Conservation (phyloP, 2,329 filamentous ascomycete genomes). For the Colletotrichum navitas region DNA sequence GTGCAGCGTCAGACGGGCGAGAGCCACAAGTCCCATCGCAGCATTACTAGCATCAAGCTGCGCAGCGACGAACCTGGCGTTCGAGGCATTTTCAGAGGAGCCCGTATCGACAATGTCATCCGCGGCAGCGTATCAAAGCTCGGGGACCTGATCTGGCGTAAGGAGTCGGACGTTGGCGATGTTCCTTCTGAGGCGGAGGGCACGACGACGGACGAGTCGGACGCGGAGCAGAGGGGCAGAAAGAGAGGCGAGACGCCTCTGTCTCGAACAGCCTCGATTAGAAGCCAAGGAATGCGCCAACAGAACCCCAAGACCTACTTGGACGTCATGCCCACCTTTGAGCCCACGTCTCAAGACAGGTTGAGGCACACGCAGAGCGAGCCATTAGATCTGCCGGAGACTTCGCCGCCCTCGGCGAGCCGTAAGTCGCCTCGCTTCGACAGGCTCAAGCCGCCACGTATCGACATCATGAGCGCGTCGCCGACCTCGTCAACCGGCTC, state of each 20-base stretch:
- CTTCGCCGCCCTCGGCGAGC: conserved; percentile 48
- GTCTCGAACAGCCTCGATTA: conserved; percentile 40
- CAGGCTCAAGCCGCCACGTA: conserved; percentile 61
- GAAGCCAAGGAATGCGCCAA: conserved; percentile 47
- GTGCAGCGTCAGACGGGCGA: conserved; percentile 56
- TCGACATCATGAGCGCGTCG: conserved; percentile 60
- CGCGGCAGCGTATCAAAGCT: conserved; percentile 69
- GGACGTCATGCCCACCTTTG: conserved; percentile 66
- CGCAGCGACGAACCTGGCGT: conserved; percentile 65
- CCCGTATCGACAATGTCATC: conserved; percentile 79
- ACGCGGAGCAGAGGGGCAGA: conserved; percentile 59
- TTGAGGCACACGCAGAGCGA: conserved; percentile 24
- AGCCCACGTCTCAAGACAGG: conserved; percentile 48
- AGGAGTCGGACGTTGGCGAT: conserved; percentile 54
- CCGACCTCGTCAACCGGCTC: conserved; percentile 53
- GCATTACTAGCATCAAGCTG: conserved; percentile 62
- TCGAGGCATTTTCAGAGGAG: conserved; percentile 82
- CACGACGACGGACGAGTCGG: conserved; percentile 64
- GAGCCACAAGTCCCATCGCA: conserved; percentile 62
- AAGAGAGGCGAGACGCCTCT: conserved; percentile 47
- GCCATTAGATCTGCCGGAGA: conserved; percentile 13
- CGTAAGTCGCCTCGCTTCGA: conserved; percentile 61
- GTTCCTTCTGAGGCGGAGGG: conserved; percentile 51
- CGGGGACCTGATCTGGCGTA: conserved; percentile 69
- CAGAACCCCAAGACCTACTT: conserved; percentile 60